Evolutionary conservation across 192 early-diverging fungal species (phyloP).

Genomic region (Backusella parvicylindrica): DNA sequence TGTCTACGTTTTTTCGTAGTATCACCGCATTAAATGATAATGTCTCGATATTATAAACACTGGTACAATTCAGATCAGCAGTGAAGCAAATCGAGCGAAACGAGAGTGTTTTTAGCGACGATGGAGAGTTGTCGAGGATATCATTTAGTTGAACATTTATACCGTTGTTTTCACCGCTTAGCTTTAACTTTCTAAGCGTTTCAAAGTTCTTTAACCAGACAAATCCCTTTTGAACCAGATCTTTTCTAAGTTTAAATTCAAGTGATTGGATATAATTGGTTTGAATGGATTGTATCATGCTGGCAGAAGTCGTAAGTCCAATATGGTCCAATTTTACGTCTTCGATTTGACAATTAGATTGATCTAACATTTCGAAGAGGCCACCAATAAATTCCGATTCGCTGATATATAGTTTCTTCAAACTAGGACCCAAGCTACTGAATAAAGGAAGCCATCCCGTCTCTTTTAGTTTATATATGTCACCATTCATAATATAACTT

Average conservation of each 20-base stretch:
- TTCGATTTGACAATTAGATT: background rate
- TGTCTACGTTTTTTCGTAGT: background rate
- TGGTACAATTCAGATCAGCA: background rate
- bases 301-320: no score
- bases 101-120: background rate
- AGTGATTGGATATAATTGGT: background rate
- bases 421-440: no score
- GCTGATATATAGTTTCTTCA: no score
- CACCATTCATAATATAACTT: background rate
- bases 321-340: background rate
- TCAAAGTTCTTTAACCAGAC: background rate
- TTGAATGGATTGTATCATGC: no score
- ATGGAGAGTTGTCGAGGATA: background rate
- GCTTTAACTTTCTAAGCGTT: background rate
- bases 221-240: background rate
- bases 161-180: background rate
- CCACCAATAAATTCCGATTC: no score
- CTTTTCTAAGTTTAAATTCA: background rate
- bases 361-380: no score
- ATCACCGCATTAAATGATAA: background rate
- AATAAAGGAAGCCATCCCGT: background rate
- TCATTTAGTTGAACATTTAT: background rate
- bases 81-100: background rate
- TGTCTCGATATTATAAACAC: background rate
- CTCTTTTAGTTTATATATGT: background rate